A percentile compares a stretch with the other conserved stretches of the same genome.
Evolutionary conservation across 257 asterid species (phyloP).

Genomic region (Hygrophila difformis): DNA sequence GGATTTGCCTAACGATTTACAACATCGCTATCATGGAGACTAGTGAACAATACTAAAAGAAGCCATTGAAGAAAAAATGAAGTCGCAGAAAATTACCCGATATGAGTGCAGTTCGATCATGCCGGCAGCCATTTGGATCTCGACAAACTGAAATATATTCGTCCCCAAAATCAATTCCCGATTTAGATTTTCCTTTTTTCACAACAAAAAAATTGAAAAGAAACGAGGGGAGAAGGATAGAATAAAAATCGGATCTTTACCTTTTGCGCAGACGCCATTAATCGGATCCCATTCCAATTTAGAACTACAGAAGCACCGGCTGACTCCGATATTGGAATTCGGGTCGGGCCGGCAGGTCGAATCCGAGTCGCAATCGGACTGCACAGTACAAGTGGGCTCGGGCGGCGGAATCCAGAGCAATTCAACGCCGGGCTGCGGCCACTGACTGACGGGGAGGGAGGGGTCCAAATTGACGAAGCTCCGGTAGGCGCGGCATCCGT

Average conservation of each 20-base stretch:
- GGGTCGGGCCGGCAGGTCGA: constrained; percentile 56
- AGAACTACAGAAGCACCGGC: constrained; percentile 58
- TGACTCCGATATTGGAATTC: constrained; percentile 21
- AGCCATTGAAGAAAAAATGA: too few relatives aligned
- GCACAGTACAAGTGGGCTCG: constrained; percentile 49
- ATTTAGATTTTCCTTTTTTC: too few relatives aligned
- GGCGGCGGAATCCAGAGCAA: constrained; percentile 67
- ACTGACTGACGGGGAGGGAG: constrained; percentile 38
- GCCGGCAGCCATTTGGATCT: constrained; percentile 58
- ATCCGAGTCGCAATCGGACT: constrained; percentile 56
- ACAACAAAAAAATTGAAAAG: too few relatives aligned
- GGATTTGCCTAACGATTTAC: too few relatives aligned
- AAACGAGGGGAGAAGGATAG: neutral
- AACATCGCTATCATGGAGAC: too few relatives aligned
- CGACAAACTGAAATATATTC: constrained; percentile 57
- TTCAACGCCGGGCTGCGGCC: constrained; percentile 79
- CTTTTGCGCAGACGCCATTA: constrained; percentile 43
- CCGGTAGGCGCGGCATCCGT: constrained; percentile 73
- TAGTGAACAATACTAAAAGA: too few relatives aligned
- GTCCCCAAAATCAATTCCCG: too few relatives aligned
- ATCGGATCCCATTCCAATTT: constrained; percentile 69
- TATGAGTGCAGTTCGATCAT: constrained; percentile 51
- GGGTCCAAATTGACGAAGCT: constrained; percentile 65
- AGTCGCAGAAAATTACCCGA: constrained; percentile 33
- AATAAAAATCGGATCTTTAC: constrained; percentile 29